A percentile compares a stretch with the other conserved stretches of the same genome.
phyloP scores from a whole-genome alignment of 1,284 basidiomycete species.

The Fomes fomentarius region DNA sequence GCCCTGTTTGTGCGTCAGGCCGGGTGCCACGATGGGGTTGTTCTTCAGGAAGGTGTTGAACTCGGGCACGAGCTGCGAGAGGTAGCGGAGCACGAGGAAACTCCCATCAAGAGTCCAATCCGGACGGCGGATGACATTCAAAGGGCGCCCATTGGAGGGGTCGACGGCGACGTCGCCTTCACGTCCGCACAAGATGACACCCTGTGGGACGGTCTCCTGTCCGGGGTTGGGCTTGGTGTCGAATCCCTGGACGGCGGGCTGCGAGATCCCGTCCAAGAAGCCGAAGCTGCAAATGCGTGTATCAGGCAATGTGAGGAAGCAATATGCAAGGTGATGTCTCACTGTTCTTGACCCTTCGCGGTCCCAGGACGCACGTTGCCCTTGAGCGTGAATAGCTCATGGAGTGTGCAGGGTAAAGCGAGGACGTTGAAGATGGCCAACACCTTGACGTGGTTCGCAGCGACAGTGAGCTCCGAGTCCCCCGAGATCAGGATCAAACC shows the following conservation, averaged over 20 bases:
- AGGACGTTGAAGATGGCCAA: slow-evolving; percentile 19
- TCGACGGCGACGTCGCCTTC: slow-evolving; percentile 32
- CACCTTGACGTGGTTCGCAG: slow-evolving; percentile 12
- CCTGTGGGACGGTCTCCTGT: slow-evolving; percentile 35
- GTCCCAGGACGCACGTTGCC: slow-evolving; percentile 38
- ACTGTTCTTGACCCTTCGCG: slow-evolving; percentile 41
- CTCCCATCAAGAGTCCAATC: slow-evolving; percentile 55
- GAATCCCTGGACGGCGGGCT: slow-evolving; percentile 41
- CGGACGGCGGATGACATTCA: slow-evolving; percentile 42
- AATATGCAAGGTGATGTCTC: not conserved
- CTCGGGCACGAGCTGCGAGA: slow-evolving; percentile 58
- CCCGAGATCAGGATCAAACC: slow-evolving; percentile 42
- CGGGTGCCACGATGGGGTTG: slow-evolving; percentile 43
- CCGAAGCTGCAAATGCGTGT: too few species aligned
- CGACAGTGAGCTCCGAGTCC: slow-evolving; percentile 29
- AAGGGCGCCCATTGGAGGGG: too few species aligned
- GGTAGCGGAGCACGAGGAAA: slow-evolving; percentile 58
- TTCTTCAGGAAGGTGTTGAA: slow-evolving; percentile 51
- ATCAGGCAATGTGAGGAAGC: too few species aligned
- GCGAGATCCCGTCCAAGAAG: slow-evolving; percentile 45
- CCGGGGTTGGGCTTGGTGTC: slow-evolving; percentile 38
- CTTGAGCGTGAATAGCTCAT: slow-evolving; percentile 34
- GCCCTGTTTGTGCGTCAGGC: slow-evolving; percentile 42
- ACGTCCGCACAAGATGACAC: slow-evolving; percentile 39
- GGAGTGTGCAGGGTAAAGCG: slow-evolving; percentile 32